Conservation (phyloP, 768 basidiomycete species). For the Collybia nuda region DNA sequence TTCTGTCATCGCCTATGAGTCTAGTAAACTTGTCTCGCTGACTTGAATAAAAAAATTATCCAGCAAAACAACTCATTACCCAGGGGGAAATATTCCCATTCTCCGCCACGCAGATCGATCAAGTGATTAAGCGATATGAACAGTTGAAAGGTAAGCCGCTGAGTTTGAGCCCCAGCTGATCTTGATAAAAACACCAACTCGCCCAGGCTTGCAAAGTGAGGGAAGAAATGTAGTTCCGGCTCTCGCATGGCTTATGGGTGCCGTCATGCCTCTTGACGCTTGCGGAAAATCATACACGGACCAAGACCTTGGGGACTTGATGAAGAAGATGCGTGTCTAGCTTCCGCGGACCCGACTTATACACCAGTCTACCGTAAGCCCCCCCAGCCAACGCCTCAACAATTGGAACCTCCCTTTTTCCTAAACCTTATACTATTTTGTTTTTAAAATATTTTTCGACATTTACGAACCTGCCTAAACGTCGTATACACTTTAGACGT, state of each 20-base stretch:
- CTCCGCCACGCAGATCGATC: constrained; percentile 34
- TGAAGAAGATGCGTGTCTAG: constrained; percentile 27
- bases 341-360: background rate
- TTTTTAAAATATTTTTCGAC: too few species aligned
- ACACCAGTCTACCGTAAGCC: background rate
- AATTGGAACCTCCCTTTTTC: constrained; percentile 4
- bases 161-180: constrained; percentile 1
- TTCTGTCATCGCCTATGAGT: constrained; percentile 5
- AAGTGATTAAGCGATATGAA: constrained; percentile 35
- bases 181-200: background rate
- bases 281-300: constrained; percentile 24
- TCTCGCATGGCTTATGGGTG: constrained; percentile 42
- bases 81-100: constrained; percentile 34
- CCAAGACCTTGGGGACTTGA: constrained; percentile 30
- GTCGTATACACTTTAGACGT: too few species aligned
- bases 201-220: constrained; percentile 25
- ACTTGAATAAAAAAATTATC: constrained; percentile 8
- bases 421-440: too few species aligned
- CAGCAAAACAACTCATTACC: constrained; percentile 24
- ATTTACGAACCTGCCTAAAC: too few species aligned
- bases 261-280: constrained; percentile 42
- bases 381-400: background rate
- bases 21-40: background rate
- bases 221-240: constrained; percentile 28
- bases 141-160: constrained; percentile 30